phyloP scores from a whole-genome alignment of 1,284 basidiomycete genomes.

The Heterobasidion annosum region DNA sequence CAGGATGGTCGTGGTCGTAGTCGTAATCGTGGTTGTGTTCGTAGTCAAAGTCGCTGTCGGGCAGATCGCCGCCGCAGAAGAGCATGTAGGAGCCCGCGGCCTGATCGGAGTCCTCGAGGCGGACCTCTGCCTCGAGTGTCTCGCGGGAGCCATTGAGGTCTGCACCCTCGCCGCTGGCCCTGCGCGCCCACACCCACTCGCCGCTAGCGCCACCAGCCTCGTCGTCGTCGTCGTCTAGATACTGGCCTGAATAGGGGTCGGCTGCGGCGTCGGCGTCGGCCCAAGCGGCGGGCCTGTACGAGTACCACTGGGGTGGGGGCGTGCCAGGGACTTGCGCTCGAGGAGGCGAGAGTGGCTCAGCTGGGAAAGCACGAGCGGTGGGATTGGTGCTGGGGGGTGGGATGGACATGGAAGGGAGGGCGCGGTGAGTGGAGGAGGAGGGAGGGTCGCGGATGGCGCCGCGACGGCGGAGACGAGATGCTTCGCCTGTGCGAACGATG shows the following conservation, averaged over 20 bases:
- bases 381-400: slow-evolving; percentile 2
- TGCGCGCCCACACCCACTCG: slow-evolving; percentile 5
- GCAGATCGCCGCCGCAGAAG: slow-evolving; percentile 36
- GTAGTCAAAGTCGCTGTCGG: neutral
- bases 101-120: slow-evolving; percentile 16
- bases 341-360: neutral
- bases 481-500: slow-evolving; percentile 59
- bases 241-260: neutral
- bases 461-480: slow-evolving; percentile 58
- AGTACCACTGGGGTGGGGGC: neutral
- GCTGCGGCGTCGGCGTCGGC: neutral
- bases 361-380: neutral
- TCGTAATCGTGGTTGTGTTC: slow-evolving; percentile 8
- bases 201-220: slow-evolving; percentile 9
- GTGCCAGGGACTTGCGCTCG: neutral
- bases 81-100: slow-evolving; percentile 28
- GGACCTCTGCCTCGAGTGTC: slow-evolving; percentile 9
- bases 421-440: slow-evolving; percentile 3
- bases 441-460: slow-evolving; percentile 51
- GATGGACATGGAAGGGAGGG: neutral
- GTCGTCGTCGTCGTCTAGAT: slow-evolving; percentile 5
- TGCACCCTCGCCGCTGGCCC: neutral
- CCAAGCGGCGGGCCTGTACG: no score
- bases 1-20: slow-evolving; percentile 8
- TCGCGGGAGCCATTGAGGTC: slow-evolving; percentile 2